Conservation (phyloP, 2,329 filamentous ascomycete species). For the Tolypocladium amazonense region DNA sequence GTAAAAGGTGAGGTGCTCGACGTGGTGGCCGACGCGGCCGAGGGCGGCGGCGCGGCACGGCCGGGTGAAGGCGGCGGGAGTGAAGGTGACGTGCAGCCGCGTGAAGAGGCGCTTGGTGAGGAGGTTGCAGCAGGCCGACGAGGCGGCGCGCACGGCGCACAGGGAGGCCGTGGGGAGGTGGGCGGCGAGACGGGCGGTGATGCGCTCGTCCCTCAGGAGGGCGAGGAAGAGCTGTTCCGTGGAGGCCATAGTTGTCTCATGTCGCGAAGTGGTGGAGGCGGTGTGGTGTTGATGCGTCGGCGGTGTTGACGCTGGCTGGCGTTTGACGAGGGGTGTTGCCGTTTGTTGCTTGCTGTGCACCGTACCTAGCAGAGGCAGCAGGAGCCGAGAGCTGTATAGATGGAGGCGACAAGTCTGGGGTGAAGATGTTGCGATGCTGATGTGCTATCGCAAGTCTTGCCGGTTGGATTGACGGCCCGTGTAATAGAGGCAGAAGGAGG, state of each 20-base stretch:
- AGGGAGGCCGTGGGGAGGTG: conserved; percentile 39
- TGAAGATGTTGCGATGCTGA: too few relatives aligned
- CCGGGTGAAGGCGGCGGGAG: conserved; percentile 64
- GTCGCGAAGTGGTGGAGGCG: conserved; percentile 14
- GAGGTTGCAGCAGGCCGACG: conserved; percentile 59
- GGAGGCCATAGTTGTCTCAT: conserved; percentile 40
- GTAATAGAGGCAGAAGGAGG: not conserved
- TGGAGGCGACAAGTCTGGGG: too few relatives aligned
- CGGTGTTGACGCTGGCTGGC: not conserved
- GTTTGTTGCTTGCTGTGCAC: not conserved
- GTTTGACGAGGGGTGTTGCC: not conserved
- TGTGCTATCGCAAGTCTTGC: too few relatives aligned
- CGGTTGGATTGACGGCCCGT: too few relatives aligned
- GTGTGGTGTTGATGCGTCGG: not conserved
- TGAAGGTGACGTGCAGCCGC: conserved; percentile 59
- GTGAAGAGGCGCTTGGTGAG: conserved; percentile 61
- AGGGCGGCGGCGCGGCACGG: conserved; percentile 64
- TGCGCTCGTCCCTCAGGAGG: conserved; percentile 41
- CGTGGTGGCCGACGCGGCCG: conserved; percentile 64
- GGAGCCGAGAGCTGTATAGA: not conserved
- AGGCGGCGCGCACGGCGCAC: conserved; percentile 53
- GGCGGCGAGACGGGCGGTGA: conserved; percentile 40
- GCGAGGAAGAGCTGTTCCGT: conserved; percentile 39
- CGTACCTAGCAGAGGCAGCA: not conserved
- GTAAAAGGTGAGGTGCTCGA: conserved; percentile 68